Evolutionary conservation across 2,329 filamentous ascomycete species (phyloP).

Genomic region (Pezicula rhizophila): DNA sequence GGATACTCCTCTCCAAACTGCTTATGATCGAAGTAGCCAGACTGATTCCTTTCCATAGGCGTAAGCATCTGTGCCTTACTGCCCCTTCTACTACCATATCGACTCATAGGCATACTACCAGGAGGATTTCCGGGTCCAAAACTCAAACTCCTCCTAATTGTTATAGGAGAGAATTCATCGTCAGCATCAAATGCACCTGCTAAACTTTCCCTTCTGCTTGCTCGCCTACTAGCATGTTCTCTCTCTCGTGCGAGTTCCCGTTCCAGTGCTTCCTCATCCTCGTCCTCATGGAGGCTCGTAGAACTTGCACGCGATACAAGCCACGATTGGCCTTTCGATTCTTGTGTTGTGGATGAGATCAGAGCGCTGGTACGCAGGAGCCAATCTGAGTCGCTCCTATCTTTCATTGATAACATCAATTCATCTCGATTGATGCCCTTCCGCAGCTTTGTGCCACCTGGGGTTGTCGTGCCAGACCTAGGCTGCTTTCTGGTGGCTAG

Average conservation of each 20-base stretch:
- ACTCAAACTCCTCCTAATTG: conserved; percentile 22
- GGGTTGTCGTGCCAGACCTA: conserved; percentile 22
- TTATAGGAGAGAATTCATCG: conserved; percentile 29
- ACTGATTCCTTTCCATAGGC: conserved; percentile 37
- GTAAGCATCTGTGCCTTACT: conserved; percentile 27
- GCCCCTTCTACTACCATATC: conserved; percentile 35
- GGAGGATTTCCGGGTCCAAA: conserved; percentile 29
- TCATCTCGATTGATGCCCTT: conserved; percentile 21
- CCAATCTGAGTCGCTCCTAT: conserved; percentile 55
- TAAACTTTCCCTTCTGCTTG: conserved; percentile 24
- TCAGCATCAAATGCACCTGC: conserved; percentile 26
- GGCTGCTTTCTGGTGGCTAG: conserved; percentile 18
- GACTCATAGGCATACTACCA: conserved; percentile 43
- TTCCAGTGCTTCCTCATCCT: conserved; percentile 48
- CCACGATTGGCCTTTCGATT: conserved; percentile 66
- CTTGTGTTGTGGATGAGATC: conserved; percentile 55
- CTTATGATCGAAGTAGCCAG: conserved; percentile 37
- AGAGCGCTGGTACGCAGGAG: conserved; percentile 56
- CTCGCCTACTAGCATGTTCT: conserved; percentile 35
- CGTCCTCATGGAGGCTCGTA: conserved; percentile 50
- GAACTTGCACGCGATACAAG: conserved; percentile 60
- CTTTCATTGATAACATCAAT: conserved; percentile 21
- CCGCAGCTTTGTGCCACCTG: conserved; percentile 14
- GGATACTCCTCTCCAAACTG: conserved; percentile 28
- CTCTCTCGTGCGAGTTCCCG: conserved; percentile 45